Evolutionary conservation across 148 eudicot species (phyloP), one percentile per base, ranked within the genome.

Genomic region (Fagopyrum esculentum): DNA sequence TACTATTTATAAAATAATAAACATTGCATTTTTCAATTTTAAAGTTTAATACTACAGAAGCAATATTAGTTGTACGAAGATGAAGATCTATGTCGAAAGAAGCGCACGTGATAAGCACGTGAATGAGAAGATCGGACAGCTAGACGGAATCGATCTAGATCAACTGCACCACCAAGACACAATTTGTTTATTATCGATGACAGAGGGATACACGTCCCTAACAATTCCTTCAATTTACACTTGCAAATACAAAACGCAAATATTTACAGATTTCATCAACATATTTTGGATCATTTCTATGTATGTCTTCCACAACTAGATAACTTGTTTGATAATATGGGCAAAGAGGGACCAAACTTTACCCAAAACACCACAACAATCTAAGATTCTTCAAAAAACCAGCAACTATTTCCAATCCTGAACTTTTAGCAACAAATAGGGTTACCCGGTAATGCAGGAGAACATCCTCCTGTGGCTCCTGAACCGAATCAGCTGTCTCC

Each of bases 401-500:
- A 49, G 13, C 52, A 13, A 3, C 52, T 49, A 49, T 49, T 9
- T 49, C 52, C 52, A 49, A 49, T 2, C 52, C 12, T 29, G n/a
- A 63, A 16, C 16, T 29, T 15, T 11, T 2, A 29, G 13, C 44
- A 63, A 63, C 10, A 16, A 11, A 5, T 12, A 29, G 4, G 30
- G 43, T 66, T 66, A 66, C 45, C 71, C 71, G 12, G 71, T 66
- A 66, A 66, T 66, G 71, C 71, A 66, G 1, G 71, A 66, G 47
- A 66, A 66, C 71, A 66, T 66, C 71, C 71, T 66, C n/a, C 71
- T 66, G 47, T 66, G 71, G 30, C 71, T 66, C 47, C 46, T 66
- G 19, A 43, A 40, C 17, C 10, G 71, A 43, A 5, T 47, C 46
- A 66, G 6, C 71, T 40, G 17, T 17, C 71, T 15, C 19, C 71